Conservation (phyloP, 345 rosid genomes). For the Passiflora organensis region DNA sequence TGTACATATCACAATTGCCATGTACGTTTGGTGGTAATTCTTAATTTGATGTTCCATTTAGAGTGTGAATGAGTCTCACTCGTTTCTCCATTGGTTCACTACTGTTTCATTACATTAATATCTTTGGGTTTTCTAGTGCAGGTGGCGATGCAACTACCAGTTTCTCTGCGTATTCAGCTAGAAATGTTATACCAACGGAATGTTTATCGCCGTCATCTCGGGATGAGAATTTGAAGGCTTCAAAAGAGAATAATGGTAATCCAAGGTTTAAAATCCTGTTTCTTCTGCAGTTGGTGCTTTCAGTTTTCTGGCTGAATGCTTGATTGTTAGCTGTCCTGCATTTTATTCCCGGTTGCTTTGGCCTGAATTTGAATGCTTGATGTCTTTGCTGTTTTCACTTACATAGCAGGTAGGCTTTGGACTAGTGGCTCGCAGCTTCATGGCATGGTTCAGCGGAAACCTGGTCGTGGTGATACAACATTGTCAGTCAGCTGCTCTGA, state of each 20-base stretch:
- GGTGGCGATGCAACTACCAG: constrained; percentile 65
- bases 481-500: constrained; percentile 90
- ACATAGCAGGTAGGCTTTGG: constrained; percentile 23
- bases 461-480: constrained; percentile 91
- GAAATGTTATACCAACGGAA: constrained; percentile 32
- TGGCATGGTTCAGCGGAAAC: constrained; percentile 77
- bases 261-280: background rate
- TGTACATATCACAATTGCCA: constrained; percentile 88
- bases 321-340: background rate
- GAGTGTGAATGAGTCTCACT: background rate
- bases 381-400: background rate
- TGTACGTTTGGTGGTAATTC: constrained; percentile 40
- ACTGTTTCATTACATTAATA: background rate
- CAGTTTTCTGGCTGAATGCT: too few relatives aligned
- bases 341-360: background rate
- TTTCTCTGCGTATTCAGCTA: constrained; percentile 27
- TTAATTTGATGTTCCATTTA: background rate
- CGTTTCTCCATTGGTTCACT: background rate
- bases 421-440: constrained; percentile 27
- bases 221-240: constrained; percentile 10
- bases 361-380: background rate
- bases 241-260: constrained; percentile 19
- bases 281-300: background rate
- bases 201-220: constrained; percentile 8
- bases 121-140: constrained; percentile 18